Evolutionary conservation across 805 yeast genomes (phyloP).

Genomic region (Lipomyces lipofer): DNA sequence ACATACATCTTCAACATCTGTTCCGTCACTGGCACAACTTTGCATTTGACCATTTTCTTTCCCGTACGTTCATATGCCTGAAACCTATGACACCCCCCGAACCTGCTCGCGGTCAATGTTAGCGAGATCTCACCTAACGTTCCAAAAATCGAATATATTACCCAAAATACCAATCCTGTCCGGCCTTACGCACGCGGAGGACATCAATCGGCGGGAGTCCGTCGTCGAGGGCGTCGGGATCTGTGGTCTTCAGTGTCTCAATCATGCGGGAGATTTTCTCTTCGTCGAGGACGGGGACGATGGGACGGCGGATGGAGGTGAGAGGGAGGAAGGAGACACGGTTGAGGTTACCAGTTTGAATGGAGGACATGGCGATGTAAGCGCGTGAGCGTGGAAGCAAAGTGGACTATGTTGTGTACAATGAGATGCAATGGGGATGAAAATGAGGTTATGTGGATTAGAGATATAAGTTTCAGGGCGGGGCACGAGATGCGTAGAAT

Average conservation of each 20-base stretch:
- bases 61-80: constrained; percentile 74
- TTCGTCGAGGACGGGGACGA: constrained; percentile 77
- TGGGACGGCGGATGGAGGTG: constrained; percentile 70
- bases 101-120: constrained; percentile 51
- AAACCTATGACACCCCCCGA: constrained; percentile 88
- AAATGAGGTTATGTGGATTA: too few species aligned
- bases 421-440: too few species aligned
- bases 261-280: constrained; percentile 76
- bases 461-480: too few species aligned
- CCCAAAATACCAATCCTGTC: constrained; percentile 52
- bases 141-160: constrained; percentile 53
- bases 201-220: constrained; percentile 75
- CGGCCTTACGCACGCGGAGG: constrained; percentile 62
- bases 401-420: too few species aligned
- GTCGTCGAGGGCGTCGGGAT: constrained; percentile 34
- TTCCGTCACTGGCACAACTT: constrained; percentile 72
- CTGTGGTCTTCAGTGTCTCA: constrained; percentile 47
- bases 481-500: too few species aligned
- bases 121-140: constrained; percentile 58
- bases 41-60: constrained; percentile 59
- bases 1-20: constrained; percentile 65
- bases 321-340: constrained; percentile 64
- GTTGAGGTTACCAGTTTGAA: constrained; percentile 60
- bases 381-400: too few species aligned
- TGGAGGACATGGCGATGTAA: constrained; percentile 47